Percentiles rank a stretch among this genome's conserved stretches.
Evolutionary conservation across 2,329 filamentous ascomycete genomes (phyloP).

Genomic region (Thelonectria olida): DNA sequence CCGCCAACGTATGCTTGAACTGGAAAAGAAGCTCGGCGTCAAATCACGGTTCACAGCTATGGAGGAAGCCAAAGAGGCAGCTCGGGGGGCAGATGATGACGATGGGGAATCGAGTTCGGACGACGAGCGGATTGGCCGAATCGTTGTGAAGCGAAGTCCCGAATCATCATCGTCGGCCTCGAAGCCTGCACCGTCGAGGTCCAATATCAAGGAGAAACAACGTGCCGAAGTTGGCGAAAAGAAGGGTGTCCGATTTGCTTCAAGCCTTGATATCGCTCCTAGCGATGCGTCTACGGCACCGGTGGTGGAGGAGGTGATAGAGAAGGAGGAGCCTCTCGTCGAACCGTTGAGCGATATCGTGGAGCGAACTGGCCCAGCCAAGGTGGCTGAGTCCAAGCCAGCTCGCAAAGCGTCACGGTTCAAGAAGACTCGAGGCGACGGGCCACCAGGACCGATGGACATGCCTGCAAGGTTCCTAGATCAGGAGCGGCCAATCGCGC

Average conservation of each 20-base stretch:
- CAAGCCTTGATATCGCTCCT: slow-evolving; percentile 74
- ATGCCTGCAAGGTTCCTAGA: slow-evolving; percentile 52
- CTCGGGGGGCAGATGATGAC: slow-evolving; percentile 41
- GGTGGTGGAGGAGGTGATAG: slow-evolving; percentile 18
- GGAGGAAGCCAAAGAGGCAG: slow-evolving; percentile 54
- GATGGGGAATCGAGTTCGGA: slow-evolving; percentile 44
- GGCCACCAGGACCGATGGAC: slow-evolving; percentile 55
- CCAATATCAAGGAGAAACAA: slow-evolving; percentile 45
- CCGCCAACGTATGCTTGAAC: slow-evolving; percentile 81
- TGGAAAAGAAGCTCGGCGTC: slow-evolving; percentile 80
- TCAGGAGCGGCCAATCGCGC: slow-evolving; percentile 49
- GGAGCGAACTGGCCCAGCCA: slow-evolving; percentile 51
- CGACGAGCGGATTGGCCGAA: slow-evolving; percentile 65
- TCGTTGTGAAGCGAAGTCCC: slow-evolving; percentile 54
- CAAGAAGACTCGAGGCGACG: slow-evolving; percentile 52
- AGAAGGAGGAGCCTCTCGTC: slow-evolving; percentile 44
- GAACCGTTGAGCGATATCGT: slow-evolving; percentile 64
- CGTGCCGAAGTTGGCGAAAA: slow-evolving; percentile 44
- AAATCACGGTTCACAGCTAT: slow-evolving; percentile 59
- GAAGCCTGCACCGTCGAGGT: slow-evolving; percentile 42
- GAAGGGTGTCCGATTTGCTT: slow-evolving; percentile 86
- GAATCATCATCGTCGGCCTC: slow-evolving; percentile 29
- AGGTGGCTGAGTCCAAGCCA: slow-evolving; percentile 43
- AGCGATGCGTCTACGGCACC: slow-evolving; percentile 38
- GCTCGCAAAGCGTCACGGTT: slow-evolving; percentile 60